Evolutionary conservation across 345 rosid species (phyloP).

Genomic region (Capsella bursapastoris): DNA sequence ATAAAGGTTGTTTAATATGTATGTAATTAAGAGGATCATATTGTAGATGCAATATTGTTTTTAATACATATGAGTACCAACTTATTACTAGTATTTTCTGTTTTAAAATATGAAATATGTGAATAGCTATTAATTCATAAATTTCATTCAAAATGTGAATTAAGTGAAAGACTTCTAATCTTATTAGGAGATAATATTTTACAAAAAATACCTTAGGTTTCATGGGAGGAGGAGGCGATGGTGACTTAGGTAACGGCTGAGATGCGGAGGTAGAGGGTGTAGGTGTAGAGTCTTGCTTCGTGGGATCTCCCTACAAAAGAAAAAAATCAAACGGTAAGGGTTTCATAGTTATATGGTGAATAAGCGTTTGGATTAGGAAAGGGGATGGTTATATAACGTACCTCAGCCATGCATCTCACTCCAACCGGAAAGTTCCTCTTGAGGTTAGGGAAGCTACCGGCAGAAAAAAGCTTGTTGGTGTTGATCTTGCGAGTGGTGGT

Average conservation of each 20-base stretch:
- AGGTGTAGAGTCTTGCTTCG: slow-evolving; percentile 35
- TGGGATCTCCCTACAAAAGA: slow-evolving; percentile 37
- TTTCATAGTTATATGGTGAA: neutral
- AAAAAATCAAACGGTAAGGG: neutral
- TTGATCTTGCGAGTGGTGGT: slow-evolving; percentile 33
- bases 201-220: slow-evolving; percentile 41
- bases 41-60: no score
- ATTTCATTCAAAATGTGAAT: no score
- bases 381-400: slow-evolving; percentile 2
- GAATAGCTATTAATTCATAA: no score
- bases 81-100: no score
- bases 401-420: slow-evolving; percentile 59
- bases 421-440: slow-evolving; percentile 38
- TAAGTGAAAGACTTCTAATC: no score
- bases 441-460: slow-evolving; percentile 28
- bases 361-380: neutral
- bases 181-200: no score
- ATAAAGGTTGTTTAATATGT: no score
- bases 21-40: no score
- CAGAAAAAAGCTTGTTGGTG: slow-evolving; percentile 34
- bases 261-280: slow-evolving; percentile 40
- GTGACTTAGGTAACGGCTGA: slow-evolving; percentile 38
- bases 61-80: no score
- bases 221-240: slow-evolving; percentile 32
- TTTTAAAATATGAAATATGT: no score